Conservation (phyloP, 805 yeast species). For the Ogataea sp. region DNA sequence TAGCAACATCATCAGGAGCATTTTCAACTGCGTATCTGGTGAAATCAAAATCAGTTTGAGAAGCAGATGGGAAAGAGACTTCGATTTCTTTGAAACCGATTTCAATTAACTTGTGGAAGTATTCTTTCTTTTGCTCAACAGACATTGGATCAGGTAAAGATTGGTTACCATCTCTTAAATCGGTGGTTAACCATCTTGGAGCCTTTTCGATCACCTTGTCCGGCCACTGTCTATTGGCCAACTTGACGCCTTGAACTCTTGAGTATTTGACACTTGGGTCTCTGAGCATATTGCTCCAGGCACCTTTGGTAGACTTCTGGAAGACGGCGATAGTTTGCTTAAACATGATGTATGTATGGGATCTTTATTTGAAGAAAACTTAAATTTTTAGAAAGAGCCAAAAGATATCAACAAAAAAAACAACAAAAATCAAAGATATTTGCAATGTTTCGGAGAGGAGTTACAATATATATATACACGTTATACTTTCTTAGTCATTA, state of each 20-base stretch:
- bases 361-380: no score
- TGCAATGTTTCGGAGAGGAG: no score
- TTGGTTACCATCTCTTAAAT: slow-evolving; percentile 76
- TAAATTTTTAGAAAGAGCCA: no score
- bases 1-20: slow-evolving; percentile 67
- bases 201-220: slow-evolving; percentile 55
- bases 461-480: no score
- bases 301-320: slow-evolving; percentile 19
- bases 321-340: slow-evolving; percentile 18
- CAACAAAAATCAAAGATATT: no score
- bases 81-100: slow-evolving; percentile 77
- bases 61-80: slow-evolving; percentile 75
- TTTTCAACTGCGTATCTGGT: slow-evolving; percentile 72
- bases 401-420: no score
- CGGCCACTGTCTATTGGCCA: slow-evolving; percentile 70
- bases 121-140: slow-evolving; percentile 63
- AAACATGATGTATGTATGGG: slow-evolving; percentile 23
- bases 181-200: slow-evolving; percentile 77
- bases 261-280: slow-evolving; percentile 62
- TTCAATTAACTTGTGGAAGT: slow-evolving; percentile 63
- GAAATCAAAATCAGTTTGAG: slow-evolving; percentile 77
- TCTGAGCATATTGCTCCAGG: slow-evolving; percentile 46
- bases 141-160: slow-evolving; percentile 80
- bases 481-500: no score
- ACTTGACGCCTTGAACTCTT: slow-evolving; percentile 43